Percentiles rank a stretch among this genome's conserved stretches.
Evolutionary conservation across 176 grass and related monocot species (phyloP).

Genomic region (Leersia perrieri): DNA sequence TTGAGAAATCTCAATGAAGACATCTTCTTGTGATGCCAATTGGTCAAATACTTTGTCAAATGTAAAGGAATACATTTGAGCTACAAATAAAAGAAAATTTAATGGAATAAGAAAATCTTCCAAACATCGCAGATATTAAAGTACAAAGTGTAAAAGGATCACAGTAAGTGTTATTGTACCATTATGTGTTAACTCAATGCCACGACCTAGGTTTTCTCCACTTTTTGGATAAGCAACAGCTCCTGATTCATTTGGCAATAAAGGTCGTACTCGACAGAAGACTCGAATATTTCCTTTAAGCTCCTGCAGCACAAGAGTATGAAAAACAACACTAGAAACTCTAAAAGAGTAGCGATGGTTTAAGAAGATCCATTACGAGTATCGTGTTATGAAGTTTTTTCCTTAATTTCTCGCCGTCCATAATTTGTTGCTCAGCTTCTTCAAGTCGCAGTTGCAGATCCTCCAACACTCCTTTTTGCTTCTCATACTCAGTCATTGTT

Average conservation of each 20-base stretch:
- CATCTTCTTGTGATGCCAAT: constrained; percentile 77
- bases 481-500: constrained; percentile 56
- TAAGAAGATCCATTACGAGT: constrained; percentile 36
- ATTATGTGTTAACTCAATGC: constrained; percentile 72
- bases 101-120: background rate
- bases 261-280: constrained; percentile 80
- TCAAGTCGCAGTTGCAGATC: constrained; percentile 50
- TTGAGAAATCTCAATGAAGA: constrained; percentile 94
- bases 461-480: constrained; percentile 53
- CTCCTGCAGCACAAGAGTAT: constrained; percentile 47
- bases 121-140: background rate
- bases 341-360: background rate
- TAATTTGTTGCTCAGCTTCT: constrained; percentile 68
- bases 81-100: constrained; percentile 38
- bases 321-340: background rate
- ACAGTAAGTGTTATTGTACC: constrained; percentile 31
- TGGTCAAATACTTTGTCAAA: constrained; percentile 90
- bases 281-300: constrained; percentile 95
- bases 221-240: constrained; percentile 68
- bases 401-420: constrained; percentile 70
- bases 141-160: background rate
- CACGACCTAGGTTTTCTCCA: constrained; percentile 59
- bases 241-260: constrained; percentile 50
- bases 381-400: constrained; percentile 89
- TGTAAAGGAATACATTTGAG: constrained; percentile 77